phyloP scores from a whole-genome alignment of 2,329 filamentous ascomycete genomes.

The Fusarium tjaetaba region DNA sequence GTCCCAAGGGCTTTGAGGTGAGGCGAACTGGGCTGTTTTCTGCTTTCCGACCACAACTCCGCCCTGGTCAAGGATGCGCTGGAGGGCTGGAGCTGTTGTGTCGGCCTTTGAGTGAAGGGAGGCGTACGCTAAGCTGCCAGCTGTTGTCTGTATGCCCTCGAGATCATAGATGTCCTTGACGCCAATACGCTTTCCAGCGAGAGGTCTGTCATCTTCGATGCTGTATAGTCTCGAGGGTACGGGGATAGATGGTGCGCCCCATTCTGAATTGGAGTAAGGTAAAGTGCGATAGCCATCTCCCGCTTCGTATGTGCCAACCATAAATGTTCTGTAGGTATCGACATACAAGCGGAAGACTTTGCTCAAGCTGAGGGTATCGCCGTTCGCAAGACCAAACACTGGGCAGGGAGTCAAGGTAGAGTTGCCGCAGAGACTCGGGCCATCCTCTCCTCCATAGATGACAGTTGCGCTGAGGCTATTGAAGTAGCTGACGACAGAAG shows the following conservation, averaged over 20 bases:
- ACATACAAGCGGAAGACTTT: not conserved
- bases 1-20: not conserved
- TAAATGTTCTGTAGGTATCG: not conserved
- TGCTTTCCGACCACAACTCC: not conserved
- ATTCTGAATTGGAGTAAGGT: not conserved
- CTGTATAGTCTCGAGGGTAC: not conserved
- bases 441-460: not conserved
- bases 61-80: not conserved
- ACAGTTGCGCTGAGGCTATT: not conserved
- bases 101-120: not conserved
- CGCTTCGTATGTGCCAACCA: not conserved
- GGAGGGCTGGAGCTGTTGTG: not conserved
- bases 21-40: not conserved
- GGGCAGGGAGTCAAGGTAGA: not conserved
- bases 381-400: not conserved
- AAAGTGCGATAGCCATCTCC: not conserved
- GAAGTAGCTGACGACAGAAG: not conserved
- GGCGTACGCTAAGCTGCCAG: not conserved
- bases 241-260: not conserved
- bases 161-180: not conserved
- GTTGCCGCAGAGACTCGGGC: not conserved
- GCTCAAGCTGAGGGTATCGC: not conserved
- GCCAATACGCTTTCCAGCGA: not conserved
- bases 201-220: not conserved
- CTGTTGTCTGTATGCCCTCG: not conserved